A percentile compares a stretch with the other conserved stretches of the same genome.
These are phyloP conservation scores for Vanilla planifolia DNA, from an alignment of 106 monocot species.

Conservation along the genomic window DNA sequence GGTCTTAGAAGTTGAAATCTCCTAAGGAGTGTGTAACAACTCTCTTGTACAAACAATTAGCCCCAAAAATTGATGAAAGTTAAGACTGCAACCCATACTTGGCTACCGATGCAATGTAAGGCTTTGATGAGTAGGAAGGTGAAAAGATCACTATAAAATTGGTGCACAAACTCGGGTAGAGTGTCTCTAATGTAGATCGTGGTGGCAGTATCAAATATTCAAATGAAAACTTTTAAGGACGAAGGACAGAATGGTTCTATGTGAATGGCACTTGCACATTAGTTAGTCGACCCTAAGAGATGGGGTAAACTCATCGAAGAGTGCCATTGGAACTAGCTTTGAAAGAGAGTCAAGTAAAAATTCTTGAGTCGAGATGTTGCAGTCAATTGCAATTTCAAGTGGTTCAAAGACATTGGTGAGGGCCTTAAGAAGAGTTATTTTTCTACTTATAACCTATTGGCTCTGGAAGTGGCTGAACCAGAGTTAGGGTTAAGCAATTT, in stretches of 20 bases:
- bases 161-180: neutral
- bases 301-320: constrained; percentile 20
- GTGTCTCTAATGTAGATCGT: constrained; percentile 31
- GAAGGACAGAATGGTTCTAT: constrained; percentile 24
- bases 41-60: constrained; percentile 34
- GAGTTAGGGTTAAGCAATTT: constrained; percentile 9
- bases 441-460: constrained; percentile 4
- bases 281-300: too few species aligned
- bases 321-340: constrained; percentile 5
- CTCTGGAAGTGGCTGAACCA: constrained; percentile 1
- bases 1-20: constrained; percentile 8
- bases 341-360: constrained; percentile 26
- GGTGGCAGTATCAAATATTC: constrained; percentile 50
- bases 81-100: constrained; percentile 28
- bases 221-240: constrained; percentile 37
- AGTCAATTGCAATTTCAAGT: neutral
- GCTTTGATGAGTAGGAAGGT: constrained; percentile 19
- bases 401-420: too few species aligned
- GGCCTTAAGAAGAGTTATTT: constrained; percentile 19
- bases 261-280: constrained; percentile 23
- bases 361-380: constrained; percentile 16
- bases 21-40: constrained; percentile 42
- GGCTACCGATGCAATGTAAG: constrained; percentile 16
- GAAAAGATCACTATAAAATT: constrained; percentile 18
- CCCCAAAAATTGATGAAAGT: constrained; percentile 35